A percentile compares a stretch with the other conserved stretches of the same genome.
Evolutionary conservation across 768 basidiomycete species (phyloP).

Genomic region (Podaxis sp.): DNA sequence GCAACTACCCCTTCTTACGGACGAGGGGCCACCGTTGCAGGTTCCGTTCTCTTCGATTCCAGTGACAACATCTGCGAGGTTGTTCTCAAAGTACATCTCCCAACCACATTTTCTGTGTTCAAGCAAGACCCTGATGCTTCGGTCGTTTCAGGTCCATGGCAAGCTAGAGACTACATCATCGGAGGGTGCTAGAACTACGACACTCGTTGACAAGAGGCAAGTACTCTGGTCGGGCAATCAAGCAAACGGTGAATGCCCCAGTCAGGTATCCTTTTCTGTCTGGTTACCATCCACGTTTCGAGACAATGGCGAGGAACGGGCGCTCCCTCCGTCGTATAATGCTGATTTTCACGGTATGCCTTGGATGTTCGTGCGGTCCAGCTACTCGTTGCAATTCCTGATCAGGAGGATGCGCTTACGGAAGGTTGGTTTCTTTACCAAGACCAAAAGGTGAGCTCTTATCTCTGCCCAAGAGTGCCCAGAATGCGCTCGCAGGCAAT

Average conservation of each 20-base stretch:
- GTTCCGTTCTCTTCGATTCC: constrained; percentile 41
- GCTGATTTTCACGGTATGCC: constrained; percentile 30
- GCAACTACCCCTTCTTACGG: constrained; percentile 41
- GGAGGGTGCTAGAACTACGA: constrained; percentile 32
- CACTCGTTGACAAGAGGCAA: constrained; percentile 30
- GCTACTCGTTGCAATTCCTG: constrained; percentile 46
- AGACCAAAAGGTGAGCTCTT: constrained; percentile 41
- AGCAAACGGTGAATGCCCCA: constrained; percentile 21
- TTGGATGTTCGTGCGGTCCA: constrained; percentile 36
- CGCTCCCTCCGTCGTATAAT: constrained; percentile 51
- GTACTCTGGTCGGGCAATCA: constrained; percentile 34
- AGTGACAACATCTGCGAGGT: constrained; percentile 39
- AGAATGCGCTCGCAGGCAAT: not conserved
- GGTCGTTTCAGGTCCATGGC: constrained; percentile 35
- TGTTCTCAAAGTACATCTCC: constrained; percentile 39
- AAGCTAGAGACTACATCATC: constrained; percentile 37
- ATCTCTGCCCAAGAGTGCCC: not conserved
- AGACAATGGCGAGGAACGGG: constrained; percentile 27
- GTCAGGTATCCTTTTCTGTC: constrained; percentile 40
- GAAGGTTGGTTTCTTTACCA: constrained; percentile 43
- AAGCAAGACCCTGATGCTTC: constrained; percentile 4
- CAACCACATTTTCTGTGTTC: not conserved
- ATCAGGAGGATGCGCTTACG: constrained; percentile 35
- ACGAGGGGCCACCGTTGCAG: constrained; percentile 37
- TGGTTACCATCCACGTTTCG: constrained; percentile 46